Base-by-base conservation (phyloP, 257 asterid species). In the Solanum pinnatisectum region DNA sequence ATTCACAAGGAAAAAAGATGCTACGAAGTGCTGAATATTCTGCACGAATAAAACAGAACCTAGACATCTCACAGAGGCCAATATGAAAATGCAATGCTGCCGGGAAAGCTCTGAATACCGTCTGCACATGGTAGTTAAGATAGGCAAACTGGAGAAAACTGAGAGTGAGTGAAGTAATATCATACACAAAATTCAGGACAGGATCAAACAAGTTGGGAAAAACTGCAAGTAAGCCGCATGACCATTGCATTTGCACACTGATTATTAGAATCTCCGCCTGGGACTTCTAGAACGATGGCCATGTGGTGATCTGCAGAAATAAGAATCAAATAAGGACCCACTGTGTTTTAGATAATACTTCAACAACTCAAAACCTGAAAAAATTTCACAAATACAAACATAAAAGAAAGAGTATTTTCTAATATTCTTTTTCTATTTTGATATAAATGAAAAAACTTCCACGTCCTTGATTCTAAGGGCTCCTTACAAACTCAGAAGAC, bases 221-320 rank as follows among this genome's bases (percentile, higher is more conserved):
- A 42, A 56, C 52, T n/a, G 81, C 35, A 18, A 86, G 60, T 20
- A 84, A 84, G 78, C 78, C n/a, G 5, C 11, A n/a, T 79, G 65
- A 84, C 36, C 27, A 77, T 86, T 76, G 5, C 88, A 82, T 49
- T 70, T 20, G 49, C 77, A 84, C 63, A 86, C 78, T 23, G 25
- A 60, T 92, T 91, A 44, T 44, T 46, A 96, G 91, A 90, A 94
- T 90, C 99, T 94, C 91, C 96, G 93, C 91, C 98, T 92, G 8
- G 99, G 99, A 90, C 98, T 96, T 92, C 99, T 92, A 76, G 99
- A 96, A 42, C 98, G 98, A 88, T 91, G 98, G 83, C 93, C 93
- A 13, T 93, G 98, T 25, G 99, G 99, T 33, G 98, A 95, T 90
- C 99, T 95, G 94, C 89, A 91, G 59, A 84, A 63, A 89, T 60